phyloP scores from a whole-genome alignment of 305 asterid genomes.

The Ilex paraguariensis region DNA sequence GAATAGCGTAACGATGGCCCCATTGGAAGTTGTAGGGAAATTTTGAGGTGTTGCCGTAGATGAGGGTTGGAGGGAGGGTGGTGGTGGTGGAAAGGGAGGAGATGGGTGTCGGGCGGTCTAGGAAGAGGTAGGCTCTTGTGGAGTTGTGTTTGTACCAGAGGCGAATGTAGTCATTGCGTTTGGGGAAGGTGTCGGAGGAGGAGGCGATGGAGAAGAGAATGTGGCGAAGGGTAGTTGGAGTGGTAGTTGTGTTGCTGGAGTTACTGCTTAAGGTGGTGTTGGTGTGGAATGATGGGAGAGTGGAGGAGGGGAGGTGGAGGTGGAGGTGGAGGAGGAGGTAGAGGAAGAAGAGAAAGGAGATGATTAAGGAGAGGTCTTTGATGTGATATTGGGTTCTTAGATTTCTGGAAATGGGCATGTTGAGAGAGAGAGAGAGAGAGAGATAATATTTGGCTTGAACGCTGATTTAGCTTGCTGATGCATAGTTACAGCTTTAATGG shows the following conservation, averaged over 20 bases:
- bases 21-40: conserved; percentile 38
- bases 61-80: conserved; percentile 14
- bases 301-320: conserved; percentile 22
- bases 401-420: too few relatives aligned
- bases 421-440: too few relatives aligned
- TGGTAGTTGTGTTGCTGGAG: conserved; percentile 11
- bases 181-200: conserved; percentile 48
- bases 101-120: conserved; percentile 32
- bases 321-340: conserved; percentile 38
- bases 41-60: conserved; percentile 31
- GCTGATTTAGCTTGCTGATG: too few relatives aligned
- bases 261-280: conserved; percentile 5
- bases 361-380: conserved; percentile 49
- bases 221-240: conserved; percentile 30
- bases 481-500: too few relatives aligned
- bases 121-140: conserved; percentile 52
- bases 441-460: too few relatives aligned
- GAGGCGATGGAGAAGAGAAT: conserved; percentile 57
- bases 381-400: conserved; percentile 4
- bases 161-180: conserved; percentile 51
- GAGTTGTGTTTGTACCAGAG: conserved; percentile 66
- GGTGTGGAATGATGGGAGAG: neutral
- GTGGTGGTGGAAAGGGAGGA: too few relatives aligned
- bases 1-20: conserved; percentile 47
- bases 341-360: conserved; percentile 47